Conservation (phyloP, 2,329 filamentous ascomycete species). For the Colletotrichum echinochloae region DNA sequence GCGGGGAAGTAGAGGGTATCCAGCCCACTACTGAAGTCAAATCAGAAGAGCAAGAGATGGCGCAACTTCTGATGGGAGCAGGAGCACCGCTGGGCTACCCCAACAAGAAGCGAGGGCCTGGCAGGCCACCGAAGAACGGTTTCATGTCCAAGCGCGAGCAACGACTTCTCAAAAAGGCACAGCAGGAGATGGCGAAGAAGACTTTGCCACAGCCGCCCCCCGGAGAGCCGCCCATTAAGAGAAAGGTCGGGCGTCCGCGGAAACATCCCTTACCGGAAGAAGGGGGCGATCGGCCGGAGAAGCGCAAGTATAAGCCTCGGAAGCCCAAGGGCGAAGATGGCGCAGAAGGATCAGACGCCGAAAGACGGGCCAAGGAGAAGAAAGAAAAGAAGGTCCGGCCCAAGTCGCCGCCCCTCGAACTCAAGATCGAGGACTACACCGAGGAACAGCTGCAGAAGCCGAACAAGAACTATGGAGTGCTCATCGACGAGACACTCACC, state of each 20-base stretch:
- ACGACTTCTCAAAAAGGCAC: slow-evolving; percentile 70
- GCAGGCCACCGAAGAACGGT: slow-evolving; percentile 85
- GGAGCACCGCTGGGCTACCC: slow-evolving; percentile 27
- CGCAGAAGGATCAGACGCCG: slow-evolving; percentile 67
- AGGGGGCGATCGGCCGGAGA: slow-evolving; percentile 66
- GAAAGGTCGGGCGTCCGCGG: slow-evolving; percentile 73
- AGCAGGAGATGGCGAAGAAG: slow-evolving; percentile 64
- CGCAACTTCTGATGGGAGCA: slow-evolving; percentile 56
- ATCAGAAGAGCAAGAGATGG: slow-evolving; percentile 48
- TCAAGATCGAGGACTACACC: slow-evolving; percentile 67
- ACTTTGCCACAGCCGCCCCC: slow-evolving; percentile 60
- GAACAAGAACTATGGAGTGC: slow-evolving; percentile 71
- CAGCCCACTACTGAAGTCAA: slow-evolving; percentile 42
- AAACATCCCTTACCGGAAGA: slow-evolving; percentile 72
- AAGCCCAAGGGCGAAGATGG: slow-evolving; percentile 67
- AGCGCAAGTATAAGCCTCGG: slow-evolving; percentile 74
- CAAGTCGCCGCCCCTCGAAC: slow-evolving; percentile 70
- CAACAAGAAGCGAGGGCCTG: slow-evolving; percentile 77
- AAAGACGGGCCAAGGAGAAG: slow-evolving; percentile 67
- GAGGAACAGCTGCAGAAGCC: slow-evolving; percentile 70
- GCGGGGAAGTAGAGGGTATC: slow-evolving; percentile 39
- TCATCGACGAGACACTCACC: slow-evolving; percentile 70
- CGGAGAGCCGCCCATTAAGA: slow-evolving; percentile 66
- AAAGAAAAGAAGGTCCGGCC: slow-evolving; percentile 70
- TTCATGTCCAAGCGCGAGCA: slow-evolving; percentile 85